A percentile compares a stretch with the other conserved stretches of the same genome.
phyloP scores from a whole-genome alignment of 106 monocot species.

The Apostasia shenzhenica region DNA sequence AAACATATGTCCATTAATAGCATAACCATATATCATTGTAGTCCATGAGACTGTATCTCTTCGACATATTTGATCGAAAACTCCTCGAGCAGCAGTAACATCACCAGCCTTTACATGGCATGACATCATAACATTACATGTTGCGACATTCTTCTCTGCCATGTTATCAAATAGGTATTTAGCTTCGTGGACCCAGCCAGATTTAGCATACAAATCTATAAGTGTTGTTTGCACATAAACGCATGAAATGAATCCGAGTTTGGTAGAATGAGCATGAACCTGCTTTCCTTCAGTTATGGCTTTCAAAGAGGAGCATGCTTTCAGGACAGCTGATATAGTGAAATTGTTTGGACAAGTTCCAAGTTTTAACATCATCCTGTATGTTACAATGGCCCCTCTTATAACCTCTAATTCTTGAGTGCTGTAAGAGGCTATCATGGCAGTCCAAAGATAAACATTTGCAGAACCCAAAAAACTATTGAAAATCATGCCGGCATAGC shows the following conservation, averaged over 20 bases:
- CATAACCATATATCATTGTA: slow-evolving; percentile 32
- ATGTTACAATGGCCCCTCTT: slow-evolving; percentile 28
- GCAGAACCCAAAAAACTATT: slow-evolving; percentile 14
- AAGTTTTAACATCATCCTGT: slow-evolving; percentile 26
- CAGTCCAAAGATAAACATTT: slow-evolving; percentile 47
- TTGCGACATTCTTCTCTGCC: slow-evolving; percentile 15
- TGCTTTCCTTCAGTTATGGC: slow-evolving; percentile 36
- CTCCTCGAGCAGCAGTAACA: slow-evolving; percentile 13
- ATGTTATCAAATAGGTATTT: slow-evolving; percentile 12
- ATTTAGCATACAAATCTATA: slow-evolving; percentile 40
- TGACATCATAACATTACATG: slow-evolving; percentile 43
- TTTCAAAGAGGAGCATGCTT: slow-evolving; percentile 32
- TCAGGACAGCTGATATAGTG: slow-evolving; percentile 37
- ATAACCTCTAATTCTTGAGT: slow-evolving; percentile 4
- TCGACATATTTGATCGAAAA: slow-evolving; percentile 26
- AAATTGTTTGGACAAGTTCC: slow-evolving; percentile 31
- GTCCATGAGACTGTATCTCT: slow-evolving; percentile 37
- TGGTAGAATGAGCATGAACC: slow-evolving; percentile 25
- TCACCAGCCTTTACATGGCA: slow-evolving; percentile 27
- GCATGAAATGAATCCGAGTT: slow-evolving; percentile 34
- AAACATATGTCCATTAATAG: slow-evolving; percentile 10
- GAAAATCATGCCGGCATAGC: slow-evolving; percentile 32
- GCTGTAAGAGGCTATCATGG: slow-evolving; percentile 34
- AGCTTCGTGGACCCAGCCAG: slow-evolving; percentile 20
- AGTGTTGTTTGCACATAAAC: slow-evolving; percentile 34